phyloP scores from a whole-genome alignment of 2,329 filamentous ascomycete genomes.

The Diaporthe sp. region DNA sequence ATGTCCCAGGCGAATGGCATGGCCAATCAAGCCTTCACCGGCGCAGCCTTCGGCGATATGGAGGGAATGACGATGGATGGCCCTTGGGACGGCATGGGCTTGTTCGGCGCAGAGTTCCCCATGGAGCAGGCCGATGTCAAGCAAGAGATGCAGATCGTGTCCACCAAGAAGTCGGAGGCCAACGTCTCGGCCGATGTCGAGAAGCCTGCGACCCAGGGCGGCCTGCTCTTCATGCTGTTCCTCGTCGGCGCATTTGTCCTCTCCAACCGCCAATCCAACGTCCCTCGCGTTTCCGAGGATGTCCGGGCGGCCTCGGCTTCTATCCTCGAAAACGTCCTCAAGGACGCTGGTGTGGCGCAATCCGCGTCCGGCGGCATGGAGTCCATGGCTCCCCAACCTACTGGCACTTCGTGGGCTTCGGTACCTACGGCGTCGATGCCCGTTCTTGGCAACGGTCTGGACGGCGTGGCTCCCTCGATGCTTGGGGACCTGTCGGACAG shows the following conservation, averaged over 20 bases:
- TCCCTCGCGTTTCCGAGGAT: slow-evolving; percentile 85
- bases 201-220: slow-evolving; percentile 80
- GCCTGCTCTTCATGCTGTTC: slow-evolving; percentile 93
- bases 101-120: slow-evolving; percentile 79
- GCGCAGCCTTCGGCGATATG: slow-evolving; percentile 82
- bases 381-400: slow-evolving; percentile 65
- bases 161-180: slow-evolving; percentile 68
- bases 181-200: slow-evolving; percentile 65
- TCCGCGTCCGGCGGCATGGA: slow-evolving; percentile 57
- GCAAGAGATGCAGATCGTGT: slow-evolving; percentile 68
- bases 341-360: slow-evolving; percentile 78
- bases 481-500: slow-evolving; percentile 77
- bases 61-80: slow-evolving; percentile 85
- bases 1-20: slow-evolving; percentile 50
- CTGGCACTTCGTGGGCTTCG: slow-evolving; percentile 64
- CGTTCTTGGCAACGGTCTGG: slow-evolving; percentile 59
- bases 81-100: slow-evolving; percentile 84
- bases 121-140: slow-evolving; percentile 73
- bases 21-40: slow-evolving; percentile 51
- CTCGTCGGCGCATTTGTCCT: slow-evolving; percentile 96
- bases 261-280: slow-evolving; percentile 83
- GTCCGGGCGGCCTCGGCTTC: slow-evolving; percentile 83
- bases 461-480: slow-evolving; percentile 68
- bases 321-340: slow-evolving; percentile 84
- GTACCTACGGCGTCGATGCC: slow-evolving; percentile 55